These are phyloP conservation scores for Laburnicola sp. DNA, from an alignment of 2,329 filamentous ascomycete species.

Conservation along the genomic window DNA sequence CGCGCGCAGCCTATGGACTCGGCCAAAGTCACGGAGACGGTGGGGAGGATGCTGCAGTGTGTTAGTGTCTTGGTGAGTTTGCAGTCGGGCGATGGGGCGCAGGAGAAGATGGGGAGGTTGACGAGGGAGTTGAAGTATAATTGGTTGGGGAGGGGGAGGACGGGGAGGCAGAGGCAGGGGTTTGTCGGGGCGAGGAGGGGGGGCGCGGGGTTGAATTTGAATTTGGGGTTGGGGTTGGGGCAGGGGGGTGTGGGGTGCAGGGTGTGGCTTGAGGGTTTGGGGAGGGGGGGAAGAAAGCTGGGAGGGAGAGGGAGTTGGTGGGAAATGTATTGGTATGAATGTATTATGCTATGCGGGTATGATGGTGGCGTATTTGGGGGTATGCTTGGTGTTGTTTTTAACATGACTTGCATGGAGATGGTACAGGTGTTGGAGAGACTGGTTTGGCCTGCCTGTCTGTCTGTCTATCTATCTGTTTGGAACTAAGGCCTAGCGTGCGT, in stretches of 20 bases:
- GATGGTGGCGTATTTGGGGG: too few species aligned
- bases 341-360: too few species aligned
- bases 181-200: constrained; percentile 71
- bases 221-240: constrained; percentile 5
- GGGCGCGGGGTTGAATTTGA: constrained; percentile 17
- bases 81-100: constrained; percentile 70
- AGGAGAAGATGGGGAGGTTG: constrained; percentile 79
- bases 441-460: too few species aligned
- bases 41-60: constrained; percentile 94
- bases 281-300: background rate
- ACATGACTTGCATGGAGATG: too few species aligned
- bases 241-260: constrained; percentile 2
- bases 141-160: constrained; percentile 89
- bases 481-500: too few species aligned
- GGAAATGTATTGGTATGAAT: background rate
- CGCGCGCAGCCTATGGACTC: constrained; percentile 48
- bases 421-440: too few species aligned
- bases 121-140: constrained; percentile 91
- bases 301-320: background rate
- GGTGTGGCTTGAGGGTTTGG: constrained; percentile 1
- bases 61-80: constrained; percentile 85
- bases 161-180: constrained; percentile 83
- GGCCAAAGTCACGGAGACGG: constrained; percentile 88
- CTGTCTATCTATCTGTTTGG: too few species aligned
- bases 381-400: too few species aligned